Evolutionary conservation across 805 yeast species (phyloP), one percentile per base, ranked within the genome.

Genomic region (Zygotorulaspora chibaensis): DNA sequence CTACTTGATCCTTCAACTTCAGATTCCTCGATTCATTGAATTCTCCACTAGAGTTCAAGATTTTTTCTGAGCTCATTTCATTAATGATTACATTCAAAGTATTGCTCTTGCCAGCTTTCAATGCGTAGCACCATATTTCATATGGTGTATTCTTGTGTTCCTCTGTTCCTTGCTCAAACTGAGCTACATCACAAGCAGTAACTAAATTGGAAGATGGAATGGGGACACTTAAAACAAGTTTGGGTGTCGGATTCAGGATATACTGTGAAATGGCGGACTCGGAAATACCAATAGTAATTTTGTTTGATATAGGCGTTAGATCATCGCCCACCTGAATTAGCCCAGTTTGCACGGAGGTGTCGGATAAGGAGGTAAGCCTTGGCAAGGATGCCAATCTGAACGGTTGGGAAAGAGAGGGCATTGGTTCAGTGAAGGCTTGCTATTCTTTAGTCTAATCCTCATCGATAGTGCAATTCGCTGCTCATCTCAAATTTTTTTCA

Each of bases 231-330:
- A 56, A 57, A 2, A 61, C 52, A n/a, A 64, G 47, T 40, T 59
- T 66, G 15, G 70, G 70, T 1, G 69, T 62, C 26, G 70, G 70
- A 43, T 66, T 65, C 12, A 65, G 54, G 8, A 65, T 46, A 46
- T 61, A 66, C 45, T 66, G 66, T 12, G 64, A 58, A 20, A 66
- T 53, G 2, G 68, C 59, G 23, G 66, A 64, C 15, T 65, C 67
- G 1, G 68, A 64, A 9, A 66, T 55, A 35, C 68, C 69, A 13
- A 66, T 54, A 26, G 60, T 61, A n/a, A 66, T 50, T 28, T 51
- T 57, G 40, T 66, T 62, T 2, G 67, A 49, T 15, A 52, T 52
- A 42, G 46, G 49, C 27, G 53, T 51, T 40, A 54, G 51, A 33
- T 56, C 53, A 15, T 45, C 55, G 3, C 62, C 57, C 10, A 59